Evolutionary conservation across 2,329 filamentous ascomycete genomes (phyloP), one percentile per base, ranked within the genome.

Genomic region (Allantophomopsis cytisporea): DNA sequence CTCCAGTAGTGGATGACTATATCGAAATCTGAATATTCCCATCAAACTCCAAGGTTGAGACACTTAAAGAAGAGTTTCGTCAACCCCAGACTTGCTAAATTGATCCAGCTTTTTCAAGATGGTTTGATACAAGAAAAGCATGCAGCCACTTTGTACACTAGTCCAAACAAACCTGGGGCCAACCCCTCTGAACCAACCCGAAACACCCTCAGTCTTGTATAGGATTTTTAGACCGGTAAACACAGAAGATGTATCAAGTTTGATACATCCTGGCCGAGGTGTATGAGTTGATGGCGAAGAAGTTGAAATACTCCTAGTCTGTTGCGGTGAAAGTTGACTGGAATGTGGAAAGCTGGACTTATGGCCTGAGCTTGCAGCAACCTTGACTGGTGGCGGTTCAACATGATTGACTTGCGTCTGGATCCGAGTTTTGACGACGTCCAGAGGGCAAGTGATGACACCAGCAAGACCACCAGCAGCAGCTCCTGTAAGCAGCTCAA

Each of bases 121-220:
- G 43, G 80, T 82, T 63, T 96, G 89, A 60, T 96, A 96, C 58
- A 95, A 67, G 50, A 96, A 88, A 56, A 96, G 68, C 89, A 96
- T 96, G 48, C 86, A 94, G 33, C 88, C 84, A 54, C 84, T 94
- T 65, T 98, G 91, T 42, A 96, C 85, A 54, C 89, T 94, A 16
- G 91, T 98, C 91, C 91, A 98, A 12, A 96, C 85, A 41, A 81
- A 81, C 39, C 91, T 76, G 2, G 91, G 91, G 0, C 89, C 89
- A 2, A 98, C 89, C 18, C 91, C 91, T 42, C 91, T 76, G 61
- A 98, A 98, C 79, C 86, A 93, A 2, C 91, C 93, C 2, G 73
- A 73, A 13, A 96, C 50, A 1, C 91, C 91, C 61, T 98, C 91
- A 5, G 82, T 85, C 48, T 74, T 77, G 63, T 96, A 98, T 51